phyloP scores from a whole-genome alignment of 768 basidiomycete genomes.

The Suillus clintonianus region DNA sequence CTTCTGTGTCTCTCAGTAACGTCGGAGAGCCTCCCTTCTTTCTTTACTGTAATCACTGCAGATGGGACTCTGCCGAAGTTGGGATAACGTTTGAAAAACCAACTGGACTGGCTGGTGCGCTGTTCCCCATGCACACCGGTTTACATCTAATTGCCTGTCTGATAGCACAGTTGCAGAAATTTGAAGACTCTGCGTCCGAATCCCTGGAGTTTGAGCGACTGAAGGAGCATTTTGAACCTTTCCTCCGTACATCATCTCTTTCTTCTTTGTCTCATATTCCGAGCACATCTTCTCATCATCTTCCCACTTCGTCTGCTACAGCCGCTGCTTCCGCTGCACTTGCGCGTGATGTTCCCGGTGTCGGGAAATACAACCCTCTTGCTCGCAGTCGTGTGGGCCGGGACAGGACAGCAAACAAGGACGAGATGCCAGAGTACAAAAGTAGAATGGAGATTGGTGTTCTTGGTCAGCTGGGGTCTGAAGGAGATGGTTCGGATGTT shows the following conservation, averaged over 20 bases:
- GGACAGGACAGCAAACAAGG: conserved; percentile 68
- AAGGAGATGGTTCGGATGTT: conserved; percentile 67
- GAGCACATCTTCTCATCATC: conserved; percentile 60
- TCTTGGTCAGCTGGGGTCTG: conserved; percentile 53
- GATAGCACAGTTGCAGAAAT: conserved; percentile 89
- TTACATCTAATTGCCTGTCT: conserved; percentile 5
- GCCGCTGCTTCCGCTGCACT: conserved; percentile 89
- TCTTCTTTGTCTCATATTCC: conserved; percentile 63
- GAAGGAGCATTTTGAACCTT: conserved; percentile 97
- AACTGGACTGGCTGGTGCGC: conserved; percentile 87
- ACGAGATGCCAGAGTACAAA: conserved; percentile 78
- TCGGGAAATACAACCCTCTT: conserved; percentile 73
- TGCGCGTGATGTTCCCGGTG: conserved; percentile 83
- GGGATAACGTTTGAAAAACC: conserved; percentile 96
- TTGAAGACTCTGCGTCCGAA: conserved; percentile 83
- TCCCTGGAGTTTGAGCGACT: conserved; percentile 89
- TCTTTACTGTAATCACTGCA: conserved; percentile 87
- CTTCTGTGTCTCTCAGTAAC: conserved; percentile 53
- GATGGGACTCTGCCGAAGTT: conserved; percentile 93
- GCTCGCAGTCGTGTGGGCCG: conserved; percentile 48
- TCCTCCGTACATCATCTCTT: conserved; percentile 80
- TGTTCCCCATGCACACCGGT: not conserved
- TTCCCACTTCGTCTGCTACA: conserved; percentile 80
- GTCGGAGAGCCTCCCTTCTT: conserved; percentile 89
- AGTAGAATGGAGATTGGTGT: conserved; percentile 67